Base-by-base conservation (phyloP, 176 grass and related monocot genomes). In the Oropetium thomaeum region DNA sequence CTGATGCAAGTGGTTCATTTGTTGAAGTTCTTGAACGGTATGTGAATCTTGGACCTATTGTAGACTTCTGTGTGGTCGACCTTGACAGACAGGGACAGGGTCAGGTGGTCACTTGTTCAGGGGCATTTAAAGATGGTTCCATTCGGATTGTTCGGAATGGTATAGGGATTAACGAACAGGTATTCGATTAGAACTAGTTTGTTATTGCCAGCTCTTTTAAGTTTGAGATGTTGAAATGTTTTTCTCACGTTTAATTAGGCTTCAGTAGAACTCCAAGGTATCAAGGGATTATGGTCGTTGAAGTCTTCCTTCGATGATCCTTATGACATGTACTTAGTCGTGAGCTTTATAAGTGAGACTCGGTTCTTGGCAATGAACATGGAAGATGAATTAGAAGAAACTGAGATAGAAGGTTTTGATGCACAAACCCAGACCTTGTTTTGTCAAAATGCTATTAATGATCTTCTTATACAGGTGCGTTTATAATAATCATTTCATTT, bases 271-370 rank as follows among this genome's bases (percentile, higher is more conserved):
- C 88, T 98, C 48, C 90, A 98, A 89, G 95, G 95, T 30, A 98
- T 98, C 79, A 98, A 93, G 67, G 95, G 95, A 70, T 71, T 98
- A 40, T 98, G 95, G 95, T 93, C 95, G 17, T 62, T 98, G 62
- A 83, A 88, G 59, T 92, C 86, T 75, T 94, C 95, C 7, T 92
- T 83, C 71, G 81, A 66, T 66, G 91, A 98, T 71, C 83, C 79
- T 1, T 83, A 92, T 19, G 86, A 98, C 38, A 94, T 83, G 45
- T 93, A 92, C 84, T 76, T 98, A 69, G 95, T 94, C 4, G 95
- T 98, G 69, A 98, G 95, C 75, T 98, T 98, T 80, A 98, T 98
- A 68, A 93, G 86, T 22, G 95, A 98, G 91, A 94, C 95, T 15
- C 84, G 95, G 55, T 87, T 98, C 70, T 78, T 98, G 67, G 95